A percentile compares a stretch with the other conserved stretches of the same genome.
Conservation (phyloP, 2,329 filamentous ascomycete genomes). For the Arthroderma sp. region DNA sequence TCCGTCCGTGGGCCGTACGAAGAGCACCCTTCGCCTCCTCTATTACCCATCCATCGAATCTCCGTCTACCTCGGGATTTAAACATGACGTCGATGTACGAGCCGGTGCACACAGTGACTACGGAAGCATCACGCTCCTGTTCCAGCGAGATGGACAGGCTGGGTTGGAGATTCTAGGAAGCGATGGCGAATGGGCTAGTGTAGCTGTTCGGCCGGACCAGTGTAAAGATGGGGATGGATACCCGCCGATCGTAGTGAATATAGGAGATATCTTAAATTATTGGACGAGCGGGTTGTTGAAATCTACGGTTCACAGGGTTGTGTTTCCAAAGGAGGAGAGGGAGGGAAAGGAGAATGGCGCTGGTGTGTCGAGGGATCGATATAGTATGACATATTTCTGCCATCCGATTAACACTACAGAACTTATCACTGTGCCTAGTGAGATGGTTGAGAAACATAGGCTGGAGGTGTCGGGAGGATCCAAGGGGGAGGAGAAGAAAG, state of each 20-base stretch:
- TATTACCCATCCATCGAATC: slow-evolving; percentile 51
- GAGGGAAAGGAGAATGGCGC: neutral
- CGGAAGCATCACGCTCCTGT: slow-evolving; percentile 55
- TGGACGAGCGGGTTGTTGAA: slow-evolving; percentile 85
- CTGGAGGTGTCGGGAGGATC: slow-evolving; percentile 21
- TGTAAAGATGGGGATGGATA: slow-evolving; percentile 18
- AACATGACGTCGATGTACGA: slow-evolving; percentile 52
- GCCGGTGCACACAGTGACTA: slow-evolving; percentile 92
- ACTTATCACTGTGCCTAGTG: slow-evolving; percentile 43
- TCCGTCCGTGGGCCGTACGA: slow-evolving; percentile 35
- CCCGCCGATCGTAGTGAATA: slow-evolving; percentile 60
- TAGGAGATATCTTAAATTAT: slow-evolving; percentile 62
- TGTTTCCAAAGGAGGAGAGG: slow-evolving; percentile 45
- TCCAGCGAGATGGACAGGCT: slow-evolving; percentile 71
- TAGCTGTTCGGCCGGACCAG: slow-evolving; percentile 48
- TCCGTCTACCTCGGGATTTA: slow-evolving; percentile 28
- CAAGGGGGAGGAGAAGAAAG: slow-evolving; percentile 29
- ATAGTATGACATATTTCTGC: slow-evolving; percentile 50
- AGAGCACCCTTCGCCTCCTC: slow-evolving; percentile 55
- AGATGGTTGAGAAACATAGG: slow-evolving; percentile 32
- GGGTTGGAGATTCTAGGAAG: slow-evolving; percentile 69
- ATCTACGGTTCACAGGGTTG: slow-evolving; percentile 78
- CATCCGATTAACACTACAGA: slow-evolving; percentile 45
- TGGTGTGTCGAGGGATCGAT: slow-evolving; percentile 29
- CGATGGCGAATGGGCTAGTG: slow-evolving; percentile 46